Evolutionary conservation across 371 early-diverging fungal species (phyloP).

Genomic region (Hamiltosporidium magnivora): DNA sequence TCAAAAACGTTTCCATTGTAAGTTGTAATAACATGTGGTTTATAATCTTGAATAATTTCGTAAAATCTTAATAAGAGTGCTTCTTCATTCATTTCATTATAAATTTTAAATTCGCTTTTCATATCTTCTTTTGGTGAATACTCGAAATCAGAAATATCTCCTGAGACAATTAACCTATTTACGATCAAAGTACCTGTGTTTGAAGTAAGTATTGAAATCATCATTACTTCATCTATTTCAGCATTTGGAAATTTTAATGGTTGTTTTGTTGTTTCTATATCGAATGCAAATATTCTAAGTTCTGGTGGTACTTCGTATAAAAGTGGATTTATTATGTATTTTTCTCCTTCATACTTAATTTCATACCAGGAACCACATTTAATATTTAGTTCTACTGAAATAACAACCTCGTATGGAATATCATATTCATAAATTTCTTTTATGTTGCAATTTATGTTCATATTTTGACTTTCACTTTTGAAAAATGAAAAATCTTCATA

Average conservation of each 20-base stretch:
- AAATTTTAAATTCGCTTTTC: constrained; percentile 80
- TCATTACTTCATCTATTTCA: constrained; percentile 80
- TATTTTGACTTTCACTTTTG: neutral
- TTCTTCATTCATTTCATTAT: constrained; percentile 79
- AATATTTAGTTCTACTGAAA: constrained; percentile 23
- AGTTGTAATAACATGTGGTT: constrained; percentile 81
- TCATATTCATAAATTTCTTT: constrained; percentile 46
- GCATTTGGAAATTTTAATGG: constrained; percentile 95
- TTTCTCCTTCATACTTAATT: constrained; percentile 36
- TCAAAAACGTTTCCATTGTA: constrained; percentile 99
- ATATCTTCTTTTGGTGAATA: constrained; percentile 84
- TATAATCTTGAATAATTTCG: constrained; percentile 69
- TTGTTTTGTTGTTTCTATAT: constrained; percentile 93
- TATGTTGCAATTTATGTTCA: too few species aligned
- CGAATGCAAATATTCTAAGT: constrained; percentile 70
- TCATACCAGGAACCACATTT: constrained; percentile 53
- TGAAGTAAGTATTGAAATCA: constrained; percentile 70
- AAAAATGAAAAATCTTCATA: constrained; percentile 7
- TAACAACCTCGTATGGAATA: constrained; percentile 31
- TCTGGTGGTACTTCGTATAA: neutral
- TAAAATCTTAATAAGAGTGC: constrained; percentile 71
- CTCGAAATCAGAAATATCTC: constrained; percentile 90
- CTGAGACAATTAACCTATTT: constrained; percentile 81
- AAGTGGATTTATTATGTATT: constrained; percentile 11
- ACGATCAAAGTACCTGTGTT: constrained; percentile 78